Conservation (phyloP, 192 early-diverging fungal species). For the Coemansia aciculifera region DNA sequence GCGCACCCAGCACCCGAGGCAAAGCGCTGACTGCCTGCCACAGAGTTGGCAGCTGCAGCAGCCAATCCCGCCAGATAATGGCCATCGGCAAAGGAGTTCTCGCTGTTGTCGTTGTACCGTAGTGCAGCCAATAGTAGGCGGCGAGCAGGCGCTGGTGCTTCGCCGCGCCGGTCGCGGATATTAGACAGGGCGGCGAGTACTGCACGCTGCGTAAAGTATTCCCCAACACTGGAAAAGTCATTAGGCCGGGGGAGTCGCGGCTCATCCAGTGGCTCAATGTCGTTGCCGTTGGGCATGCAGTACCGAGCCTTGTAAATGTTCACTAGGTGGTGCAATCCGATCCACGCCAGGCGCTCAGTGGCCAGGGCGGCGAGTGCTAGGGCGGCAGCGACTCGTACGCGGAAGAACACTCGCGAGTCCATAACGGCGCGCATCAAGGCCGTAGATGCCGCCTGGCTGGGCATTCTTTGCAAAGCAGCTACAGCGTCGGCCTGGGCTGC, state of each 20-base stretch:
- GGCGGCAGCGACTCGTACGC: conserved; percentile 81
- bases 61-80: conserved; percentile 78
- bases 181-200: conserved; percentile 72
- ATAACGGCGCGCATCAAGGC: conserved; percentile 74
- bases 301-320: conserved; percentile 75
- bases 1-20: background rate
- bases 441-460: conserved; percentile 67
- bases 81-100: conserved; percentile 80
- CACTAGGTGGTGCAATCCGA: conserved; percentile 70
- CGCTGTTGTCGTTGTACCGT: conserved; percentile 90
- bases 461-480: conserved; percentile 62
- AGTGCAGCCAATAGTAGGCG: conserved; percentile 75
- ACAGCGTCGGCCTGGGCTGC: conserved; percentile 90
- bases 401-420: conserved; percentile 81
- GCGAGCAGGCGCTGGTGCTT: conserved; percentile 63
- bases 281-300: conserved; percentile 56
- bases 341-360: conserved; percentile 58
- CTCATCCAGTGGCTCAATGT: conserved; percentile 17
- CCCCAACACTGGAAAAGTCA: conserved; percentile 81
- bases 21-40: conserved; percentile 54
- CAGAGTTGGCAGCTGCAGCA: conserved; percentile 64
- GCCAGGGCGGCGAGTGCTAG: conserved; percentile 68
- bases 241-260: conserved; percentile 76
- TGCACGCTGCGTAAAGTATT: conserved; percentile 92
- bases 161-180: conserved; percentile 63